Percentiles rank a stretch among this genome's conserved stretches.
These are phyloP conservation scores for Colletotrichum orchidophilum DNA, from an alignment of 2,329 filamentous ascomycete genomes.

Conservation along the genomic window DNA sequence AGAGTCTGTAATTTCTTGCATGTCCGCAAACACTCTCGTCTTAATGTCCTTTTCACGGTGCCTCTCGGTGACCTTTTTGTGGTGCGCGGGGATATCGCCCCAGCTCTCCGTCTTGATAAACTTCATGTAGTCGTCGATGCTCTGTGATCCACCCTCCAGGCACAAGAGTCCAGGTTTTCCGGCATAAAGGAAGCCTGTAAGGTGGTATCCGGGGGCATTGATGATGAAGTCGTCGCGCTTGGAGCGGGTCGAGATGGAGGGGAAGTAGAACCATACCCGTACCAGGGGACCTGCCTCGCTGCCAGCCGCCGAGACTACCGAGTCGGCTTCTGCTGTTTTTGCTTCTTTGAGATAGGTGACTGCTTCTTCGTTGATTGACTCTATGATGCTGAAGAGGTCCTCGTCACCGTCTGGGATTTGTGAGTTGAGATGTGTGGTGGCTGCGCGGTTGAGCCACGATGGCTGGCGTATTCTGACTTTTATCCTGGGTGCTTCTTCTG, in stretches of 20 bases:
- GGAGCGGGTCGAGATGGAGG: conserved; percentile 66
- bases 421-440: conserved; percentile 48
- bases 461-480: conserved; percentile 58
- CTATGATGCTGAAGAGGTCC: conserved; percentile 57
- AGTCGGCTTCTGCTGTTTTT: conserved; percentile 9
- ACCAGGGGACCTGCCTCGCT: conserved; percentile 45
- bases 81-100: conserved; percentile 69
- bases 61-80: conserved; percentile 70
- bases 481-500: conserved; percentile 50
- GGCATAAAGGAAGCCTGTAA: conserved; percentile 68
- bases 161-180: conserved; percentile 67
- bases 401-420: conserved; percentile 49
- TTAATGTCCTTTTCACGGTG: conserved; percentile 51
- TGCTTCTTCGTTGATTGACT: conserved; percentile 52
- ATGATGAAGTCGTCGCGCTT: conserved; percentile 67
- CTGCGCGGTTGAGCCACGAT: conserved; percentile 61
- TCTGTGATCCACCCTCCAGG: conserved; percentile 56
- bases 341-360: conserved; percentile 39
- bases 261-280: conserved; percentile 71
- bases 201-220: conserved; percentile 58
- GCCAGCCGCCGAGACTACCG: background rate
- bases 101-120: conserved; percentile 72
- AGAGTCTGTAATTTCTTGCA: conserved; percentile 65
- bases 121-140: conserved; percentile 68
- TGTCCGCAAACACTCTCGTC: conserved; percentile 59